Percentiles rank a stretch among this genome's conserved stretches.
Evolutionary conservation across 225 moss, liverwort and hornwort species (phyloP).

Genomic region (Rhytidiadelphus loreus): DNA sequence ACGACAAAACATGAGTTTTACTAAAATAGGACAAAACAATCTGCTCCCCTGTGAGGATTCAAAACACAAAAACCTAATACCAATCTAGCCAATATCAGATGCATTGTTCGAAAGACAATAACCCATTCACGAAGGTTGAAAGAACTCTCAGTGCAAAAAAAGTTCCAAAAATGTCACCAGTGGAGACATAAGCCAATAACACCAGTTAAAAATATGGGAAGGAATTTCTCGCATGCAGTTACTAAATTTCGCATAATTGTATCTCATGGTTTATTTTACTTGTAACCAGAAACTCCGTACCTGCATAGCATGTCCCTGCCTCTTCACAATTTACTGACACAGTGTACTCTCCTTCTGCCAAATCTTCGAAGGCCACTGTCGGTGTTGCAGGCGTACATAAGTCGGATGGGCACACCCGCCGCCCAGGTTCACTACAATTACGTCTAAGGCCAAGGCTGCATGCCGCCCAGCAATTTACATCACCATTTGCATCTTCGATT

Average conservation of each 20-base stretch:
- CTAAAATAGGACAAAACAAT: background rate
- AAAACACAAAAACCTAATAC: background rate
- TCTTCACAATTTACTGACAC: conserved; percentile 24
- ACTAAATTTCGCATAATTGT: background rate
- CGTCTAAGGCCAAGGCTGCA: conserved; percentile 33
- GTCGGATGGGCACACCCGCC: conserved; percentile 5
- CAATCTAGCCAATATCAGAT: background rate
- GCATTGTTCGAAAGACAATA: background rate
- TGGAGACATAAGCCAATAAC: background rate
- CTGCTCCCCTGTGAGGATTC: background rate
- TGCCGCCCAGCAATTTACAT: conserved; percentile 12
- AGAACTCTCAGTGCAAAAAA: background rate
- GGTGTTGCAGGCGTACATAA: conserved; percentile 16
- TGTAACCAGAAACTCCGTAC: background rate
- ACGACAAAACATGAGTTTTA: background rate
- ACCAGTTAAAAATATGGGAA: background rate
- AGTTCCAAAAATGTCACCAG: background rate
- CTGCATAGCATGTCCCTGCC: conserved; percentile 24
- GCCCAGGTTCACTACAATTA: conserved; percentile 24
- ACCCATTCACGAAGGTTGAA: background rate
- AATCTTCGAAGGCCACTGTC: conserved; percentile 24
- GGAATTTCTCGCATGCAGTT: background rate
- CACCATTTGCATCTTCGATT: conserved; percentile 21
- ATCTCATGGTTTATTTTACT: background rate
- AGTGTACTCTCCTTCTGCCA: conserved; percentile 26